Conservation (phyloP, 2,329 filamentous ascomycete species). For the Nemania serpens region DNA sequence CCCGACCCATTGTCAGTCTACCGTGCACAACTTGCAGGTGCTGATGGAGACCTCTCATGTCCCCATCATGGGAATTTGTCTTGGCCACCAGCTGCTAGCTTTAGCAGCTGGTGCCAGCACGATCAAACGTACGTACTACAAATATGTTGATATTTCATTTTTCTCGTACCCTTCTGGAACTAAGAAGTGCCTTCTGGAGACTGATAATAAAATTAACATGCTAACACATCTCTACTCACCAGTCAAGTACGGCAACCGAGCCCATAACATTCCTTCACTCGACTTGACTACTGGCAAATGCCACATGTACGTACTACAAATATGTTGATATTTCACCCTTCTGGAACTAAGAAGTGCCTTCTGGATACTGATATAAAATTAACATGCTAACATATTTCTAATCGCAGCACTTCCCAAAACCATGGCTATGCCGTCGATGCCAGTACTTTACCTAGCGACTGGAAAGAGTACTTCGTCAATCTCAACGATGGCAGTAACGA, state of each 20-base stretch:
- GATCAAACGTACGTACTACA: too few relatives aligned
- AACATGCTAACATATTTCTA: too few relatives aligned
- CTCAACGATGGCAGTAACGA: constrained; percentile 97
- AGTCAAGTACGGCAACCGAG: constrained; percentile 99
- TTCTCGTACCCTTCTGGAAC: too few relatives aligned
- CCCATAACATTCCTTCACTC: constrained; percentile 95
- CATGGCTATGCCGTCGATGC: constrained; percentile 96
- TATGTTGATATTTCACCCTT: too few relatives aligned
- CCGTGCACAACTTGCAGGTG: constrained; percentile 87
- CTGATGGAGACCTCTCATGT: constrained; percentile 90
- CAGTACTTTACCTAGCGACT: constrained; percentile 78
- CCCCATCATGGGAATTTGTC: constrained; percentile 96
- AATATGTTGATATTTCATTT: too few relatives aligned
- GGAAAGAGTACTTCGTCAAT: constrained; percentile 99
- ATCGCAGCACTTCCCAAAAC: constrained; percentile 78
- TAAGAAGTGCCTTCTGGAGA: too few relatives aligned
- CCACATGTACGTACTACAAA: constrained; percentile 77
- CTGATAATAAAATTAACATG: too few relatives aligned
- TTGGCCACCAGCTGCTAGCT: constrained; percentile 94
- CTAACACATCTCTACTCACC: too few relatives aligned
- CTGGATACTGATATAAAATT: too few relatives aligned
- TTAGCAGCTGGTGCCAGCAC: constrained; percentile 87
- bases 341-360: too few relatives aligned
- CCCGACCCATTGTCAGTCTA: constrained; percentile 93
- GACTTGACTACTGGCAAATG: constrained; percentile 95